Conservation (phyloP, 495 filamentous ascomycete species). For the Pyrenula aspistea region DNA sequence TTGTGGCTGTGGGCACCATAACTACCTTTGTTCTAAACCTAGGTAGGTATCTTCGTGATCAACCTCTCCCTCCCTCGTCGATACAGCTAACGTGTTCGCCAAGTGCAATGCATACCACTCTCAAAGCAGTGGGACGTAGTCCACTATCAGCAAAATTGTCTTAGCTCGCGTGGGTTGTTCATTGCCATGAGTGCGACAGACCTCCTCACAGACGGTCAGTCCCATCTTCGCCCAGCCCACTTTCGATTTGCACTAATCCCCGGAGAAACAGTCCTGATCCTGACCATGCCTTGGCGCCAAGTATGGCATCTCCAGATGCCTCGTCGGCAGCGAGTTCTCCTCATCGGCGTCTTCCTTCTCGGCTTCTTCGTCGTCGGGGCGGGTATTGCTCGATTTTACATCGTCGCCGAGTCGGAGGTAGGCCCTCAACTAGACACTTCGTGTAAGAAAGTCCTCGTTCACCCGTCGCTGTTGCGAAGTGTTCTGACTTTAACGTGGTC, state of each 20-base stretch:
- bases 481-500: not conserved
- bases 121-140: not conserved
- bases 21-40: not conserved
- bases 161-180: not conserved
- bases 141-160: not conserved
- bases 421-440: not conserved
- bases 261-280: not conserved
- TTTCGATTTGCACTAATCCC: not conserved
- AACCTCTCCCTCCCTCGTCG: not conserved
- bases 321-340: slow-evolving; percentile 20
- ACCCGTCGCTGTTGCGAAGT: not conserved
- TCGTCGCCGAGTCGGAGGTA: not conserved
- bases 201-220: not conserved
- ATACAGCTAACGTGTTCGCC: not conserved
- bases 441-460: slow-evolving; percentile 2
- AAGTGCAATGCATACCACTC: not conserved
- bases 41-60: not conserved
- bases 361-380: slow-evolving; percentile 11
- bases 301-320: slow-evolving; percentile 29
- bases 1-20: not conserved
- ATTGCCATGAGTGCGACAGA: not conserved
- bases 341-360: slow-evolving; percentile 29
- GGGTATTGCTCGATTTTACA: not conserved
- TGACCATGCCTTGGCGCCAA: not conserved
- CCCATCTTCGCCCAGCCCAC: no score